A percentile compares a stretch with the other conserved stretches of the same genome.
Conservation (phyloP, 768 basidiomycete genomes). For the Xerocomellus intermedius region DNA sequence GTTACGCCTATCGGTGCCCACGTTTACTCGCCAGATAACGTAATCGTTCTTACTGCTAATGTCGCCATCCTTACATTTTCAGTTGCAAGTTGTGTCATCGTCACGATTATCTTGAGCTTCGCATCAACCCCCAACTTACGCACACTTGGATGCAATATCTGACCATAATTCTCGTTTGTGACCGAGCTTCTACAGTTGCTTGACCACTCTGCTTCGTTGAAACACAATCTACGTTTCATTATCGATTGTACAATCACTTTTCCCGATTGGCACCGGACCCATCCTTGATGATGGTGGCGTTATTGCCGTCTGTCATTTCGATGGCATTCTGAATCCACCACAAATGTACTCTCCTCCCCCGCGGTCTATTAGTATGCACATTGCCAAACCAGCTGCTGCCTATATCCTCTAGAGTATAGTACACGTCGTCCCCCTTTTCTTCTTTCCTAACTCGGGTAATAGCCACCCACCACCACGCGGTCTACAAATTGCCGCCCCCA, state of each 20-base stretch:
- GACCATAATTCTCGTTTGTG: neutral
- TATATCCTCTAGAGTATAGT: neutral
- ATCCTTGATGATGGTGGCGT: neutral
- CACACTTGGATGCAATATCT: neutral
- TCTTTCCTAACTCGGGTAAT: neutral
- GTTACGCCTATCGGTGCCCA: constrained; percentile 8
- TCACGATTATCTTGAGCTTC: neutral
- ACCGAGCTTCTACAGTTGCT: neutral
- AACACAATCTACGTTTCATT: neutral
- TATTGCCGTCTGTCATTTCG: neutral
- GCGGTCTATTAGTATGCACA: neutral
- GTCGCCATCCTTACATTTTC: too few relatives aligned
- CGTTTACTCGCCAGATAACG: neutral
- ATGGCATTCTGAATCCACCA: neutral
- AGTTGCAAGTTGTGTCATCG: neutral
- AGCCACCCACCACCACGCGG: neutral
- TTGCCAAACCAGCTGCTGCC: neutral
- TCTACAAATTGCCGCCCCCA: neutral
- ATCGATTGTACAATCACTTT: neutral
- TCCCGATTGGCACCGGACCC: neutral
- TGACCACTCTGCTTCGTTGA: neutral
- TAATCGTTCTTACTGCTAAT: neutral
- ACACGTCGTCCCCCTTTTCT: neutral
- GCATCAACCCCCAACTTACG: neutral
- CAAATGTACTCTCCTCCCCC: neutral